Evolutionary conservation across 179 eudicot genomes (phyloP).

Genomic region (Spergularia azorica): DNA sequence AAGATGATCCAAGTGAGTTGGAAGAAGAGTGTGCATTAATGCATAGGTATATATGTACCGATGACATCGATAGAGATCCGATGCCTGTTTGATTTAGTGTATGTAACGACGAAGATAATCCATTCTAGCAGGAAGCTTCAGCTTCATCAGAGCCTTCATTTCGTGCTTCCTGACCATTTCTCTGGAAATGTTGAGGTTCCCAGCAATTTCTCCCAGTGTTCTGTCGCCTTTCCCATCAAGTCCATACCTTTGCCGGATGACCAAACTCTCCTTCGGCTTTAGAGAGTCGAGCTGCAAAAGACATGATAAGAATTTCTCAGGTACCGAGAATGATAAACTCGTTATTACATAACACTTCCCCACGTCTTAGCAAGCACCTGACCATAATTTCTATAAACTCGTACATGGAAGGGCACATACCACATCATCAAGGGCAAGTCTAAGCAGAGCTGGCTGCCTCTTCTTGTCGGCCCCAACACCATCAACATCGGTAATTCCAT

Average conservation of each 20-base stretch:
- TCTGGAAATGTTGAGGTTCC: conserved; percentile 87
- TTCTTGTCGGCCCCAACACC: conserved; percentile 66
- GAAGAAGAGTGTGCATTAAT: conserved; percentile 12
- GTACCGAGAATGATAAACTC: not conserved
- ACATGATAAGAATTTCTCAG: not conserved
- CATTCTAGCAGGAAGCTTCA: conserved; percentile 87
- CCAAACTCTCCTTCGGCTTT: conserved; percentile 95
- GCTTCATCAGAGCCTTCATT: conserved; percentile 93
- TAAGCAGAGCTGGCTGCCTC: conserved; percentile 82
- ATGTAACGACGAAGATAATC: conserved; percentile 80
- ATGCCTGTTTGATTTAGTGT: conserved; percentile 29
- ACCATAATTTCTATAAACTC: not conserved
- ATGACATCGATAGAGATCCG: not conserved
- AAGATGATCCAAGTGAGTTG: not conserved
- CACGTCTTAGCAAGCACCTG: not conserved
- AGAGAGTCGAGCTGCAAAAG: conserved; percentile 82
- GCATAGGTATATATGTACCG: conserved; percentile 31
- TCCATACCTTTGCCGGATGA: conserved; percentile 91
- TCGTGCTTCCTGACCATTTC: conserved; percentile 98
- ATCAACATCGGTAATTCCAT: conserved; percentile 62
- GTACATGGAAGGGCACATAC: conserved; percentile 38
- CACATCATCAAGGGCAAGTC: conserved; percentile 98
- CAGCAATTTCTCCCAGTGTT: conserved; percentile 89
- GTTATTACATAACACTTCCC: not conserved
- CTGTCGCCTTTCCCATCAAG: conserved; percentile 92